A percentile compares a stretch with the other conserved stretches of the same genome.
These are phyloP conservation scores for Claviceps sp. DNA, from an alignment of 2,329 filamentous ascomycete species.

Conservation along the genomic window DNA sequence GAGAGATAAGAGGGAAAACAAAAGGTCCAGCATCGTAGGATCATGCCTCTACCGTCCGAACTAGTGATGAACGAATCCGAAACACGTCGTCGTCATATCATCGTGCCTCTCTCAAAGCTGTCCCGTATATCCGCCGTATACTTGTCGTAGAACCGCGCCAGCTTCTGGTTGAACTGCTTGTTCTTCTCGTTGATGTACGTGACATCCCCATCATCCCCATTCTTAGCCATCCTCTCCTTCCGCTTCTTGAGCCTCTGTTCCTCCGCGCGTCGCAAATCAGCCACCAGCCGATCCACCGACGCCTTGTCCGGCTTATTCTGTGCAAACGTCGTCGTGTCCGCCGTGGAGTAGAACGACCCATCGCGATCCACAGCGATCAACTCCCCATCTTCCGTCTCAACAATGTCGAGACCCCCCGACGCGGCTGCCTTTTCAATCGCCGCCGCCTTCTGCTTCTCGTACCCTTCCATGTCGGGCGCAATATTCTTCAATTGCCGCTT, in stretches of 20 bases:
- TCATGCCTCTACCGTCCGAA: too few species aligned
- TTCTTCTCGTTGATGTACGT: conserved; percentile 99
- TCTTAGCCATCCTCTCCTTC: conserved; percentile 61
- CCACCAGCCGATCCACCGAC: conserved; percentile 76
- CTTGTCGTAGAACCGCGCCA: conserved; percentile 93
- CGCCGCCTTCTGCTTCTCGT: conserved; percentile 73
- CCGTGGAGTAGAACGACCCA: conserved; percentile 81
- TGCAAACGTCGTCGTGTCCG: conserved; percentile 66
- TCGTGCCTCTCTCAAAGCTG: conserved; percentile 93
- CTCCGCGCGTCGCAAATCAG: conserved; percentile 78
- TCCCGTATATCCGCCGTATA: conserved; percentile 96
- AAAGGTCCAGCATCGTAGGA: neutral
- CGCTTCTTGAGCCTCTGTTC: conserved; percentile 77
- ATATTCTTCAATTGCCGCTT: conserved; percentile 77
- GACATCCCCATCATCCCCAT: conserved; percentile 79
- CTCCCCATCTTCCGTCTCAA: conserved; percentile 91
- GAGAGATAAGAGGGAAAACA: neutral
- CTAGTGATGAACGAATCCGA: too few species aligned
- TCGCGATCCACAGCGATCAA: conserved; percentile 87
- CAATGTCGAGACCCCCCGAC: conserved; percentile 75
- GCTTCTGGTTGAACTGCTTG: conserved; percentile 98
- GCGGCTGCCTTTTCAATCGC: conserved; percentile 76
- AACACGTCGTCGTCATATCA: conserved; percentile 47
- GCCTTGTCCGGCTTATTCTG: conserved; percentile 80
- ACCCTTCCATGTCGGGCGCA: conserved; percentile 65